Percentiles rank a stretch among this genome's conserved stretches.
phyloP scores from a whole-genome alignment of 257 asterid genomes.

The Scutellaria minor region DNA sequence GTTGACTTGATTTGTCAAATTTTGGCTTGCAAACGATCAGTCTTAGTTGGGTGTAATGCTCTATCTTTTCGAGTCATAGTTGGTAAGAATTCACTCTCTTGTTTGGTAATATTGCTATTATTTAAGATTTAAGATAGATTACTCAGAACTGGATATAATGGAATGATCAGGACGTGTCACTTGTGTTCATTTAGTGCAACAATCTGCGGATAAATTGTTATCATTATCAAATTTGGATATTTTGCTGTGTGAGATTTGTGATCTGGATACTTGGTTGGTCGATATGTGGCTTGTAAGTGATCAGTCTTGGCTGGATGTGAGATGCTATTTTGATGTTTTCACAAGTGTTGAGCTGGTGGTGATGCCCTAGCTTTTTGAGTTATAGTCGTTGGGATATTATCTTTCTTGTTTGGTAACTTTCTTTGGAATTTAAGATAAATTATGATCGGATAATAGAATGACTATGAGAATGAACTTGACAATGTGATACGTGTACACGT shows the following conservation, averaged over 20 bases:
- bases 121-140: constrained; percentile 10
- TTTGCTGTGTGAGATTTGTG: constrained; percentile 15
- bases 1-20: constrained; percentile 22
- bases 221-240: constrained; percentile 27
- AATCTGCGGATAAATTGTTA: not conserved
- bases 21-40: not conserved
- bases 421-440: constrained; percentile 8
- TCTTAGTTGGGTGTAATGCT: constrained; percentile 3
- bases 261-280: constrained; percentile 24
- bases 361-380: constrained; percentile 7
- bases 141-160: not conserved
- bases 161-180: not conserved
- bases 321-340: constrained; percentile 4
- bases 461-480: not conserved
- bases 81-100: not conserved
- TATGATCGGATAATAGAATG: not conserved
- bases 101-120: constrained; percentile 11
- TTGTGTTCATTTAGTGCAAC: constrained; percentile 1
- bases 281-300: constrained; percentile 3
- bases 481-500: not conserved
- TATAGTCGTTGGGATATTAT: not conserved
- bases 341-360: constrained; percentile 15
- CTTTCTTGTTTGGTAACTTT: constrained; percentile 14
- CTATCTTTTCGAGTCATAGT: not conserved
- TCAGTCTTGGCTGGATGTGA: constrained; percentile 15